A percentile compares a stretch with the other conserved stretches of the same genome.
Conservation (phyloP, 257 asterid species). For the Prunella vulgaris region DNA sequence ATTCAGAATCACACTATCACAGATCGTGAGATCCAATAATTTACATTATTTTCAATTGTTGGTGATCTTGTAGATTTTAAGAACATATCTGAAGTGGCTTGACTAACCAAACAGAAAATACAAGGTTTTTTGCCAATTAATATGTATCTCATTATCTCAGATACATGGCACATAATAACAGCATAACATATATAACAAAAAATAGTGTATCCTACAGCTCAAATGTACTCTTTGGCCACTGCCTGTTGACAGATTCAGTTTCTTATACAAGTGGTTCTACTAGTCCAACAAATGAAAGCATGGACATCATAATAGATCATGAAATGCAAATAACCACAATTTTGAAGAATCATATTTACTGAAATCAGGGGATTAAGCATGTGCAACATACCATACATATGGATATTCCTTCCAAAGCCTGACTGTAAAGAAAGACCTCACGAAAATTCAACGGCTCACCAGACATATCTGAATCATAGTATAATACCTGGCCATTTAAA, state of each 20-base stretch:
- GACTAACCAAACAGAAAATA: slow-evolving; percentile 1
- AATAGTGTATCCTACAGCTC: background rate
- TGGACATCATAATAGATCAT: slow-evolving; percentile 1
- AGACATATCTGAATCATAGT: slow-evolving; percentile 71
- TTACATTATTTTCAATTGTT: background rate
- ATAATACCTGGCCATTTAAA: slow-evolving; percentile 59
- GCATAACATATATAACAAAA: slow-evolving; percentile 5
- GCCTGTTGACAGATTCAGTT: background rate
- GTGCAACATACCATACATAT: slow-evolving; percentile 69
- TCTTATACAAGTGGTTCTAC: background rate
- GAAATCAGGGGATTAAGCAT: background rate
- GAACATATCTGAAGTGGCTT: slow-evolving; percentile 3
- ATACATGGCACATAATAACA: slow-evolving; percentile 5
- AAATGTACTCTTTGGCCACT: slow-evolving; percentile 1
- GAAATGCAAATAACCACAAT: slow-evolving; percentile 12
- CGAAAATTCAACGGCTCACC: slow-evolving; percentile 81
- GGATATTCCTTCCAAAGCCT: slow-evolving; percentile 96
- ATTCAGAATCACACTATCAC: slow-evolving; percentile 18
- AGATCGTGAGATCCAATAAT: slow-evolving; percentile 6
- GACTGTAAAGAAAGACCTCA: slow-evolving; percentile 88
- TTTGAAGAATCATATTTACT: background rate
- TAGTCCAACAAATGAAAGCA: slow-evolving; percentile 6
- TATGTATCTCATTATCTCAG: background rate
- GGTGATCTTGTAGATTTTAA: background rate
- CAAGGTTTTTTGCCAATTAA: slow-evolving; percentile 8